These are phyloP conservation scores for Quercus aquifolioides DNA, from an alignment of 306 rosid genomes.

Conservation along the genomic window DNA sequence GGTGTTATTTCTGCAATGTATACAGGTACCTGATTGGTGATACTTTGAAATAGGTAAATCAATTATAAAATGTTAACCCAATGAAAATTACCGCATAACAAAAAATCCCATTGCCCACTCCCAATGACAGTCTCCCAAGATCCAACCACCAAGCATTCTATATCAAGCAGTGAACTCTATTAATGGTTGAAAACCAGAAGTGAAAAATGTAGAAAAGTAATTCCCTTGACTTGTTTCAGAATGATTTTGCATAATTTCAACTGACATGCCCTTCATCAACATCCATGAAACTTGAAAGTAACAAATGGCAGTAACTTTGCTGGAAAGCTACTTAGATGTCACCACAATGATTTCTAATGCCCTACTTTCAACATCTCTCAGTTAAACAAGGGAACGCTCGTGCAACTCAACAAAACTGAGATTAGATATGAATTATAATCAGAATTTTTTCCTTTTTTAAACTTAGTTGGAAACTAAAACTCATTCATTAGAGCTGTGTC, in stretches of 20 bases:
- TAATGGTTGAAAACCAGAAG: neutral
- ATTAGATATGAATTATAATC: neutral
- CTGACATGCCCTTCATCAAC: too few species aligned
- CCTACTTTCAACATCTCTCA: neutral
- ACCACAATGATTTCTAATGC: neutral
- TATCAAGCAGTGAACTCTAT: constrained; percentile 26
- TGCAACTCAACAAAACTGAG: neutral
- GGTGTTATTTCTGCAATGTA: constrained; percentile 67
- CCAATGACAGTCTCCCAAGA: constrained; percentile 68
- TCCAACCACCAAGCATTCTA: constrained; percentile 77
- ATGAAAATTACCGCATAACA: constrained; percentile 62
- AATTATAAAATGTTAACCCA: constrained; percentile 3
- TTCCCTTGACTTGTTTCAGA: neutral
- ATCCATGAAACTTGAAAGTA: too few species aligned
- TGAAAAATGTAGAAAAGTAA: neutral
- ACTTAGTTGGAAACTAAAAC: too few species aligned
- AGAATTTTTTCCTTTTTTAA: neutral
- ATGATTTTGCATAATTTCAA: neutral
- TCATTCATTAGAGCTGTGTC: too few species aligned
- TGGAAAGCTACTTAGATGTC: neutral
- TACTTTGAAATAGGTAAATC: neutral
- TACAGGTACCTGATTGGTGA: neutral
- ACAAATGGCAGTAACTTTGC: neutral
- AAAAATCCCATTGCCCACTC: constrained; percentile 77
- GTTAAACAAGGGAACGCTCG: neutral